A percentile compares a stretch with the other conserved stretches of the same genome.
Evolutionary conservation across 2,329 filamentous ascomycete genomes (phyloP).

Genomic region (Aspergillus pseudoterreus): DNA sequence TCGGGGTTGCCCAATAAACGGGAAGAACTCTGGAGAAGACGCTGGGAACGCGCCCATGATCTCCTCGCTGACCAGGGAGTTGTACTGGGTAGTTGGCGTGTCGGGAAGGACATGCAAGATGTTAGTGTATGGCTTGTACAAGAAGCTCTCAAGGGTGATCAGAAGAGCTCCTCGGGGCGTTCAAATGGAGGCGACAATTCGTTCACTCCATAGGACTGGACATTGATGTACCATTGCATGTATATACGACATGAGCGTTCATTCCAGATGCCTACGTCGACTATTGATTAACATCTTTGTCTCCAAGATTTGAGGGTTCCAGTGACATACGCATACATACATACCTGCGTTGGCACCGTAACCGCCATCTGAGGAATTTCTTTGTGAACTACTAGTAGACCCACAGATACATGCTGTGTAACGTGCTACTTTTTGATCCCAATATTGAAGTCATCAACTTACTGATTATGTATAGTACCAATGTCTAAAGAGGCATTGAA

Average conservation of each 20-base stretch:
- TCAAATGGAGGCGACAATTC: not conserved
- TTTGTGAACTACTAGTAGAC: too few species aligned
- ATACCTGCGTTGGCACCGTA: too few species aligned
- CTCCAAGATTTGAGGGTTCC: too few species aligned
- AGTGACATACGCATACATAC: too few species aligned
- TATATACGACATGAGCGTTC: not conserved
- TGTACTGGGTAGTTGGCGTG: constrained; percentile 44
- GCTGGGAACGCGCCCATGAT: constrained; percentile 45
- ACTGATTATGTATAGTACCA: too few species aligned
- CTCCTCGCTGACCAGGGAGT: constrained; percentile 42
- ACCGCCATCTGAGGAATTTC: too few species aligned
- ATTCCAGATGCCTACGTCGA: too few species aligned
- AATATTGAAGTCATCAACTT: too few species aligned
- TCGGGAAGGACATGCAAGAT: constrained; percentile 44
- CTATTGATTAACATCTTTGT: too few species aligned
- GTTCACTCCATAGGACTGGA: not conserved
- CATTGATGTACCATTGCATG: not conserved
- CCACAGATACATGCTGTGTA: too few species aligned
- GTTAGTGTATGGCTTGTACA: constrained; percentile 43
- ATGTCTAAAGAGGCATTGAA: too few species aligned
- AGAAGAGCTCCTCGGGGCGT: not conserved
- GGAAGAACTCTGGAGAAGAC: constrained; percentile 47
- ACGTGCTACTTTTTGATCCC: too few species aligned
- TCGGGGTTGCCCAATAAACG: constrained; percentile 41
- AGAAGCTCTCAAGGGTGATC: constrained; percentile 29